Evolutionary conservation across 1,284 basidiomycete species (phyloP), one percentile per base, ranked within the genome.

Genomic region (Tilletiopsis washingtonensis): DNA sequence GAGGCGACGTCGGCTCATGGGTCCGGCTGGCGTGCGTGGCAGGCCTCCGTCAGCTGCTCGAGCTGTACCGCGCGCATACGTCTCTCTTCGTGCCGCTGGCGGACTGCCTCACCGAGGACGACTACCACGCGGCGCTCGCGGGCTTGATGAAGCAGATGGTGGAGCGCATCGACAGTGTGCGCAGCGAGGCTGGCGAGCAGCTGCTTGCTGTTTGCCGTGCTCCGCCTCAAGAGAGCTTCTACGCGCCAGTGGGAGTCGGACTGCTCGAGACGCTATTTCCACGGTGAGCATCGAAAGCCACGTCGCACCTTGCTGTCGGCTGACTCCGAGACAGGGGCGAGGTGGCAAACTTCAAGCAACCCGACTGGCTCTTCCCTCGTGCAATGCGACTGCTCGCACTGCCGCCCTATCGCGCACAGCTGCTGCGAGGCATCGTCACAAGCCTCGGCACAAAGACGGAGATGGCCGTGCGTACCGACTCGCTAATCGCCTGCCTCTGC

Each of bases 1-100:
- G 94, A 51, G 94, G 94, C 4, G 94, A 99, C 69, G 87, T 99
- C 21, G 94, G 94, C 24, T 96, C 91, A 0, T 97, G 91, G 91
- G 81, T 94, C 25, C 84, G 94, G 44, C 79, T 86, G n/a, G 53
- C 82, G 37, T 83, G 82, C 67, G 77, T 88, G 55, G 78, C 78
- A 43, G 82, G 84, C 15, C 66, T 89, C 15, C 38, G 56, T 25
- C 50, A 62, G 42, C 50, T 32, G 54, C 56, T 43, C 34, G 67
- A 24, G 11, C 50, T 62, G 23, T 56, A 43, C 5, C 64, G 32
- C 3, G 7, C 4, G 23, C 21, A 3, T 17, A 37, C 24, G 24
- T 26, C 12, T 14, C 20, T 4, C 32, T 12, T 32, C 36, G 15
- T 39, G 9, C 20, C 7, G 34, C 17, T 44, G 4, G 32, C 17